Percentiles rank a stretch among this genome's conserved stretches.
Evolutionary conservation across 129 eudicot species (phyloP).

Genomic region (carrot (Daucus carota)): DH1_v3.0 NC_030388.2:29213001-29213500

Average conservation of each 20-base stretch:
- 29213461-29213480: constrained; percentile 16
- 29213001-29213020: constrained; percentile 30
- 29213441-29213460: constrained; percentile 14
- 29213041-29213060: constrained; percentile 73
- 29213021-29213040: constrained; percentile 61
- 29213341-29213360: constrained; percentile 29
- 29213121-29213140: constrained; percentile 56
- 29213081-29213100: constrained; percentile 44
- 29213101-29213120: constrained; percentile 48
- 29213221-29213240: constrained; percentile 17
- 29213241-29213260: not conserved
- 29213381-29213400: constrained; percentile 36
- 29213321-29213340: constrained; percentile 64
- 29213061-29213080: constrained; percentile 38
- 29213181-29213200: constrained; percentile 9
- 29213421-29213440: constrained; percentile 22
- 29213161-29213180: constrained; percentile 27
- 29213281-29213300: constrained; percentile 36
- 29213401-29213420: constrained; percentile 35
- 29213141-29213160: constrained; percentile 39
- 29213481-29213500: constrained; percentile 15
- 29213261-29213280: constrained; percentile 24
- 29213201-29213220: constrained; percentile 6
- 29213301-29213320: constrained; percentile 43
- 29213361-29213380: constrained; percentile 24